A percentile compares a stretch with the other conserved stretches of the same genome.
phyloP scores from a whole-genome alignment of 2,329 filamentous ascomycete genomes.

The Colletotrichum sp. region DNA sequence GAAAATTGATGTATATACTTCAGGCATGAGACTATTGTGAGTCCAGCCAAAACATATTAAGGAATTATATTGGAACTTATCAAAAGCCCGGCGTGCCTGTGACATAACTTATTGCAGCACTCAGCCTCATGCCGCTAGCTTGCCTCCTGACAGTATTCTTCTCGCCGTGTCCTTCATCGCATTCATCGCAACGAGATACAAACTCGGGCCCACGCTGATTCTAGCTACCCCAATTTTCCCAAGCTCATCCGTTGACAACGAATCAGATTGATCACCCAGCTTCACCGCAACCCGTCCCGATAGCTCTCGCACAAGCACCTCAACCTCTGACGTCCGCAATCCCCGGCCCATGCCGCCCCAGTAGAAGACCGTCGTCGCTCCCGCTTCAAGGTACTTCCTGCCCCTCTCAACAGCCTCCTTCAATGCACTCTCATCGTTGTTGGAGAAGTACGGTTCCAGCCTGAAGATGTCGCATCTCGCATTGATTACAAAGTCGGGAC shows the following conservation, averaged over 20 bases:
- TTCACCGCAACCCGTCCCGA: slow-evolving; percentile 55
- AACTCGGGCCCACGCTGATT: slow-evolving; percentile 57
- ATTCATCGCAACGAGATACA: slow-evolving; percentile 46
- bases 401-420: slow-evolving; percentile 58
- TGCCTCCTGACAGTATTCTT: slow-evolving; percentile 31
- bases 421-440: slow-evolving; percentile 38
- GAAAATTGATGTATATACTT: background rate
- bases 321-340: slow-evolving; percentile 50
- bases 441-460: slow-evolving; percentile 29
- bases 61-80: background rate
- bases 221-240: slow-evolving; percentile 56
- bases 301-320: slow-evolving; percentile 50
- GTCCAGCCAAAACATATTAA: background rate
- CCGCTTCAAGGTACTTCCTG: slow-evolving; percentile 60
- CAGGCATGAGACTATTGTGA: background rate
- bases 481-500: slow-evolving; percentile 61
- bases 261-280: slow-evolving; percentile 37
- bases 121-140: background rate
- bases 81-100: background rate
- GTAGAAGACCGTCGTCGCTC: slow-evolving; percentile 64
- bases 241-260: slow-evolving; percentile 48
- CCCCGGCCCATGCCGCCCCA: slow-evolving; percentile 56
- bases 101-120: background rate
- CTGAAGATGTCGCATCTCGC: slow-evolving; percentile 61
- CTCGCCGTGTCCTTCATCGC: slow-evolving; percentile 37